phyloP scores from a whole-genome alignment of 2,329 filamentous ascomycete species.

The Penicillium olsonii region DNA sequence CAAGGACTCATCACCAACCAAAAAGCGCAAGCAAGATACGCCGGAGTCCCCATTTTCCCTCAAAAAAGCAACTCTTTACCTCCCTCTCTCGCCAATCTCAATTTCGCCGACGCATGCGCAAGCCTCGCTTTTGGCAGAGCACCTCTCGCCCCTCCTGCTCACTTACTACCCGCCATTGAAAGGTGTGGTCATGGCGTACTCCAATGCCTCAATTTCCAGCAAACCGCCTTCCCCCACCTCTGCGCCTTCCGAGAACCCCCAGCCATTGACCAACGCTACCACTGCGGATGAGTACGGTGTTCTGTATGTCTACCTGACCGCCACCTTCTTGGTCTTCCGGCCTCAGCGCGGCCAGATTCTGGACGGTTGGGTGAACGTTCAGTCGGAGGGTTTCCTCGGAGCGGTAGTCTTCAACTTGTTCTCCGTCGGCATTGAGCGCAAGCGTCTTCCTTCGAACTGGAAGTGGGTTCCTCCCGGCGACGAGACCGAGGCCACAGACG shows the following conservation, averaged over 20 bases:
- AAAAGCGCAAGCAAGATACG: slow-evolving; percentile 48
- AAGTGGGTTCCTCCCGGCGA: slow-evolving; percentile 69
- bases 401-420: slow-evolving; percentile 89
- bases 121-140: slow-evolving; percentile 60
- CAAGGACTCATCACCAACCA: slow-evolving; percentile 47
- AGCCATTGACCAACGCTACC: slow-evolving; percentile 44
- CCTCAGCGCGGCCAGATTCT: slow-evolving; percentile 73
- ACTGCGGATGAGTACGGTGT: slow-evolving; percentile 78
- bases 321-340: slow-evolving; percentile 80
- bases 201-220: slow-evolving; percentile 45
- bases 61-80: slow-evolving; percentile 74
- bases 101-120: slow-evolving; percentile 55
- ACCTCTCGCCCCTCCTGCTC: slow-evolving; percentile 64
- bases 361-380: slow-evolving; percentile 79
- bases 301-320: slow-evolving; percentile 84
- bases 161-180: slow-evolving; percentile 62
- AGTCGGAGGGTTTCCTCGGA: slow-evolving; percentile 85
- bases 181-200: slow-evolving; percentile 60
- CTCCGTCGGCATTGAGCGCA: slow-evolving; percentile 81
- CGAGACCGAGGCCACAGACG: slow-evolving; percentile 30
- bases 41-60: slow-evolving; percentile 70
- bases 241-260: slow-evolving; percentile 32
- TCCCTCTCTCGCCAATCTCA: slow-evolving; percentile 60
- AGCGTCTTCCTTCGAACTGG: slow-evolving; percentile 76
- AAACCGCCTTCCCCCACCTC: slow-evolving; percentile 38